Percentiles rank a stretch among this genome's conserved stretches.
These are phyloP conservation scores for Ambrosia hybrid DNA, from an alignment of 140 eudicot species.

Conservation along the genomic window DNA sequence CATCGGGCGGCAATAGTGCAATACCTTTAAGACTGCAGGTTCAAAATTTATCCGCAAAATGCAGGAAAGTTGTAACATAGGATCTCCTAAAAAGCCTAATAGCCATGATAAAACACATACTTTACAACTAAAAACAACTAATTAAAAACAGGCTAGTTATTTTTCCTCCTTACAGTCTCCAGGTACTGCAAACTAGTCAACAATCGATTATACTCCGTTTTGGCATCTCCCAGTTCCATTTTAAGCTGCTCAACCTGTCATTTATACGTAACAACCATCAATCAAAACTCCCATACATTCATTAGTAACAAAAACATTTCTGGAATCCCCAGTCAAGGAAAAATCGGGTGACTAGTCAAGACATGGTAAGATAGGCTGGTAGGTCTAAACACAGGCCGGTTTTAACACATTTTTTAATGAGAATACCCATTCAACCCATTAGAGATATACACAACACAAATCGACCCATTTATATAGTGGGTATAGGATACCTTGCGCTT, in stretches of 20 bases:
- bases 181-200: constrained; percentile 41
- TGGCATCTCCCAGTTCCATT: constrained; percentile 47
- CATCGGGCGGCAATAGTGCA: neutral
- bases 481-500: constrained; percentile 59
- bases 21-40: neutral
- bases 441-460: neutral
- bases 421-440: no score
- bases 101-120: neutral
- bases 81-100: neutral
- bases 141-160: neutral
- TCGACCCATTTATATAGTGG: no score
- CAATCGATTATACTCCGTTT: constrained; percentile 47
- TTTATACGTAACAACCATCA: constrained; percentile 13
- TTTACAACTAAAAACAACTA: constrained; percentile 25
- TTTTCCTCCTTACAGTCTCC: constrained; percentile 58
- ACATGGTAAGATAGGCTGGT: no score
- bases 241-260: constrained; percentile 53
- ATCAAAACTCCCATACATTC: neutral
- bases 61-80: neutral
- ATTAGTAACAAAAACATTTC: neutral
- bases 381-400: no score
- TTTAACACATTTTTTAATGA: no score
- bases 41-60: neutral
- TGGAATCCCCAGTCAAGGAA: neutral
- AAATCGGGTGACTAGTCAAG: no score